Conservation (phyloP, 305 asterid species). For the Plantago coronopus region DNA sequence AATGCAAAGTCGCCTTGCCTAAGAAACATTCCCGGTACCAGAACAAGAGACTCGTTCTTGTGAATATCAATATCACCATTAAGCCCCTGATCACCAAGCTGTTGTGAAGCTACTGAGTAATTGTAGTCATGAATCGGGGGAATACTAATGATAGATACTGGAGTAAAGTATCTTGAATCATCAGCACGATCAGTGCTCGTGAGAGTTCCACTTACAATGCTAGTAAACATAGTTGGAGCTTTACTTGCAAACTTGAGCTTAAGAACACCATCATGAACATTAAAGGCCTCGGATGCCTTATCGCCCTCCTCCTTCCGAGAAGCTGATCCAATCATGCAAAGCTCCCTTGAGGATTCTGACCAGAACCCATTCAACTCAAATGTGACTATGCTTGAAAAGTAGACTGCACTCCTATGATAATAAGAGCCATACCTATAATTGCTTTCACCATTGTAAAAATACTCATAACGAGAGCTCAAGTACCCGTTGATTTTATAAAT, state of each 20-base stretch:
- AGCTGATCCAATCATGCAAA: constrained; percentile 54
- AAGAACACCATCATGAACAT: constrained; percentile 37
- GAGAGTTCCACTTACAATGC: constrained; percentile 44
- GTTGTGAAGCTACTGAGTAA: constrained; percentile 32
- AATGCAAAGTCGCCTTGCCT: constrained; percentile 4
- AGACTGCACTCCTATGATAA: neutral
- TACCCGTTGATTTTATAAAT: constrained; percentile 34
- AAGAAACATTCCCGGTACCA: constrained; percentile 26
- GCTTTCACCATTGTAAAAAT: neutral
- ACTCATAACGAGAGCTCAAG: constrained; percentile 22
- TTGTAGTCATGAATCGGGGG: constrained; percentile 31
- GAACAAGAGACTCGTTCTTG: constrained; percentile 21
- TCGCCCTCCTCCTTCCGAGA: neutral
- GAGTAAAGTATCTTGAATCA: constrained; percentile 38
- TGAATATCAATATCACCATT: constrained; percentile 17
- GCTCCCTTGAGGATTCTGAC: constrained; percentile 45
- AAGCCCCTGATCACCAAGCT: constrained; percentile 10
- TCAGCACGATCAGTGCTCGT: constrained; percentile 28
- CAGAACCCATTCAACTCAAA: constrained; percentile 49
- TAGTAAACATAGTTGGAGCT: constrained; percentile 30
- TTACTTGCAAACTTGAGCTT: constrained; percentile 30
- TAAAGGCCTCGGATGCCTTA: constrained; percentile 16
- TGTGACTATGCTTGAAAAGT: constrained; percentile 6
- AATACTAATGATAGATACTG: constrained; percentile 34
- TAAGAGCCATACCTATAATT: constrained; percentile 21